Evolutionary conservation across 78 protist species (phyloP).

Genomic region (Protostelium mycophagum): DNA sequence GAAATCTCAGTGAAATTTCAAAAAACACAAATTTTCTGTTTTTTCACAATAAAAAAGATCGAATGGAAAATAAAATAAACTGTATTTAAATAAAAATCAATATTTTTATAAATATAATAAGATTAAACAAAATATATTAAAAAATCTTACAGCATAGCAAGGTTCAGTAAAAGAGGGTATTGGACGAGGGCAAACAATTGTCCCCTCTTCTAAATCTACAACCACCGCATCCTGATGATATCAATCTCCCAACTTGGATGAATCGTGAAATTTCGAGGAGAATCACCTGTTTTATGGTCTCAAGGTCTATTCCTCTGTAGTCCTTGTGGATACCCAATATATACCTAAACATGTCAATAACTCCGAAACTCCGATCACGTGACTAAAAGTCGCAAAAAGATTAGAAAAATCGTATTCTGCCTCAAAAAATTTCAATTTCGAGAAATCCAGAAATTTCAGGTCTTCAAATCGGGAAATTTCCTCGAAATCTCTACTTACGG

Average conservation of each 20-base stretch:
- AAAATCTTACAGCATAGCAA: not conserved
- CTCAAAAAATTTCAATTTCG: no score
- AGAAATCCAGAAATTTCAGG: not conserved
- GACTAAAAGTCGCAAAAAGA: no score
- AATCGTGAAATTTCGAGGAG: not conserved
- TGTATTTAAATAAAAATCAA: no score
- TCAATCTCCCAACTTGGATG: not conserved
- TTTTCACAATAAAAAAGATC: no score
- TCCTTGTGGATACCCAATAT: not conserved
- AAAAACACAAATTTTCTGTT: no score
- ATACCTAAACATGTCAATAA: not conserved
- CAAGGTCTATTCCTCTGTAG: not conserved
- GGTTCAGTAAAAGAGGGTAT: not conserved
- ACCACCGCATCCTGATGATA: not conserved
- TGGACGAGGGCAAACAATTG: not conserved
- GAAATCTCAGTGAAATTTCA: no score
- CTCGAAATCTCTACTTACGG: slow-evolving; percentile 15
- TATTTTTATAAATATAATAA: no score
- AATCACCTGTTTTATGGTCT: not conserved
- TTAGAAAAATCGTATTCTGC: no score
- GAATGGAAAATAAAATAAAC: no score
- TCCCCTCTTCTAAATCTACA: not conserved
- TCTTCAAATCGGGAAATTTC: not conserved
- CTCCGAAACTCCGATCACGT: not conserved
- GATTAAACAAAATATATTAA: not conserved